phyloP scores from a whole-genome alignment of 495 filamentous ascomycete genomes.

The Echria macrotheca region DNA sequence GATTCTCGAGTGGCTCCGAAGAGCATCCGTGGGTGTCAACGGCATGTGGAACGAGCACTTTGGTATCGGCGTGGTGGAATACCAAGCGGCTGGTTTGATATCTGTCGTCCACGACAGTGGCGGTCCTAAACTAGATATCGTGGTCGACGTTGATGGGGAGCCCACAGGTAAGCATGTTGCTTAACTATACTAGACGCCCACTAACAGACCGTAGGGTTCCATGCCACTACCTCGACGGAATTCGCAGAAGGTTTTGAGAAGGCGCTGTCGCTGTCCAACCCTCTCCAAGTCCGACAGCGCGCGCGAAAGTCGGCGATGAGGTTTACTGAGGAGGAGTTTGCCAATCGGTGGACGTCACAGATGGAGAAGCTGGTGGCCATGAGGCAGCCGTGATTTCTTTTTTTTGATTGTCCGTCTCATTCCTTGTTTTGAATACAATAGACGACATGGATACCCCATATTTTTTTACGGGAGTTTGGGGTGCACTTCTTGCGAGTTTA shows the following conservation, averaged over 20 bases:
- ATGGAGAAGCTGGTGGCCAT: slow-evolving; percentile 61
- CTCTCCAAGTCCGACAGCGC: slow-evolving; percentile 63
- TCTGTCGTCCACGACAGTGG: slow-evolving; percentile 88
- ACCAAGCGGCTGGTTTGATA: slow-evolving; percentile 90
- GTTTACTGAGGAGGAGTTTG: slow-evolving; percentile 87
- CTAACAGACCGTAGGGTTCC: slow-evolving; percentile 58
- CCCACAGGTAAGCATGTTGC: slow-evolving; percentile 52
- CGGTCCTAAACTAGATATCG: slow-evolving; percentile 89
- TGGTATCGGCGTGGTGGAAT: slow-evolving; percentile 96
- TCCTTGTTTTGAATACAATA: slow-evolving; percentile 1
- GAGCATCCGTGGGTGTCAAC: slow-evolving; percentile 79
- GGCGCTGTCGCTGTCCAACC: slow-evolving; percentile 59
- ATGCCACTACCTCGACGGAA: slow-evolving; percentile 66
- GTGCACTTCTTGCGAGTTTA: not conserved
- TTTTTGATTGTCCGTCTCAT: not conserved
- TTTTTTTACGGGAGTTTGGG: not conserved
- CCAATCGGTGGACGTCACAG: slow-evolving; percentile 62
- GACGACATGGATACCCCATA: slow-evolving; percentile 22
- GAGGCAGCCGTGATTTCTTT: slow-evolving; percentile 10
- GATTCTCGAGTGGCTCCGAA: slow-evolving; percentile 70
- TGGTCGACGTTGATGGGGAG: slow-evolving; percentile 67
- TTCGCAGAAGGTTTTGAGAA: slow-evolving; percentile 75
- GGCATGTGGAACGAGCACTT: slow-evolving; percentile 99
- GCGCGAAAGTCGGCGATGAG: slow-evolving; percentile 70
- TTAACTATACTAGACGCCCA: not conserved